Evolutionary conservation across 116 monocot genomes (phyloP).

Genomic region (Posidonia oceanica): DNA sequence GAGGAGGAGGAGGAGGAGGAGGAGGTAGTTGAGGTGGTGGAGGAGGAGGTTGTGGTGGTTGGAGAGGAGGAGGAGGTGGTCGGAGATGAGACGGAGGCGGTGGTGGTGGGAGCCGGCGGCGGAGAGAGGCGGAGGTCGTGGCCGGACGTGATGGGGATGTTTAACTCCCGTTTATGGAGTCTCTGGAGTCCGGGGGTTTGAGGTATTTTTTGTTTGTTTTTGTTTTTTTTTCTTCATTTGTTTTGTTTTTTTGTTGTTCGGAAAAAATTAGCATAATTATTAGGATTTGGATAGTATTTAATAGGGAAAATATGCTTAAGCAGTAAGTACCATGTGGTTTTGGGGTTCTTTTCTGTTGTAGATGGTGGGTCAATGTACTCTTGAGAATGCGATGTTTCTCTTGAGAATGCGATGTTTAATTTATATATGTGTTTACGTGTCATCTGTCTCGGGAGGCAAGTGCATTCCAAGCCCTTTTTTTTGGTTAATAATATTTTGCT

Average conservation of each 20-base stretch:
- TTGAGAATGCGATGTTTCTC: too few relatives aligned
- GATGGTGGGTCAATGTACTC: too few relatives aligned
- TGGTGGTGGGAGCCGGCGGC: slow-evolving; percentile 5
- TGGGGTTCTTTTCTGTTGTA: too few relatives aligned
- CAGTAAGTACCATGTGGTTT: too few relatives aligned
- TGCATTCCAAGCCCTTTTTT: too few relatives aligned
- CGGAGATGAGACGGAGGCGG: slow-evolving; percentile 10
- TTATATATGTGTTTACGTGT: too few relatives aligned
- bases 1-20: not conserved
- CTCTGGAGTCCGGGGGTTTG: slow-evolving; percentile 59
- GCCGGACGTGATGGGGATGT: slow-evolving; percentile 58
- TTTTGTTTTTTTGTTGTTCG: not conserved
- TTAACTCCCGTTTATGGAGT: slow-evolving; percentile 57
- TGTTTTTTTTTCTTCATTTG: not conserved
- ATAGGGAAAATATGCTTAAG: too few relatives aligned
- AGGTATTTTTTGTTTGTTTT: not conserved
- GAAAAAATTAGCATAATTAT: too few relatives aligned
- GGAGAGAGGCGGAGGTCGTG: slow-evolving; percentile 34
- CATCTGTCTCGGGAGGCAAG: too few relatives aligned
- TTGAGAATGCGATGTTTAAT: too few relatives aligned
- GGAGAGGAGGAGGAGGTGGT: not conserved
- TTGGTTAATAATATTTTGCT: too few relatives aligned
- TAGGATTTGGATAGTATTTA: too few relatives aligned
- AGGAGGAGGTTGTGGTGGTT: not conserved
- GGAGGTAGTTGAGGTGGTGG: not conserved